Evolutionary conservation across 768 basidiomycete genomes (phyloP), one percentile per base, ranked within the genome.

Genomic region (Leucocoprinus birnbaumii): DNA sequence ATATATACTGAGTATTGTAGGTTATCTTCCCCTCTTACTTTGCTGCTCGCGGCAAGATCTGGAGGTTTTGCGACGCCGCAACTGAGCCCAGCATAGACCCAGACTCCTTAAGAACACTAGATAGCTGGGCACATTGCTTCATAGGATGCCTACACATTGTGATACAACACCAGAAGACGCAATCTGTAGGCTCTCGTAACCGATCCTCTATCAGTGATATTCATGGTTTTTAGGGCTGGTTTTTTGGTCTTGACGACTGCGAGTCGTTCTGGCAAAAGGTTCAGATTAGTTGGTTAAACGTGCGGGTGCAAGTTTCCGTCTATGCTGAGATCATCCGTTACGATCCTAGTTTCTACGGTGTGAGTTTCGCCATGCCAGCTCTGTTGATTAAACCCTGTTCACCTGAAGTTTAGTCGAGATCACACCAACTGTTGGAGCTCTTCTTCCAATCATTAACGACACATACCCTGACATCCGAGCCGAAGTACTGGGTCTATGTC

Each of bases 21-120:
- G n/a, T 55, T n/a, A 42, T 55, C 11, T 55, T 55, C 21, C 54
- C 54, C n/a, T 55, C 26, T 42, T 55, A 42, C 27, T 55, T 47
- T 47, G 40, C 37, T n/a, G 38, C 54, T 18, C 19, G 22, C n/a
- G n/a, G 48, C 18, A 55, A 49, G 21, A 49, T 55, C 3, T 40
- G 43, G 31, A 47, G 47, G n/a, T 55, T 55, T 43, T 55, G 54
- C 34, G 54, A 41, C 22, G 40, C 41, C 14, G 48, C 54, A 19
- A 18, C 48, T n/a, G 41, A 48, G 19, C 25, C 41, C 5, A 16
- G 24, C 8, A 27, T 48, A 3, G 47, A 31, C 7, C 19, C 34
- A 11, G 19, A 42, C 35, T 19, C 22, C 25, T 9, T 55, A n/a
- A 42, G 31, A 31, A 44, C 54, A 3, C 40, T 55, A 40, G 54